phyloP scores from a whole-genome alignment of 495 filamentous ascomycete genomes.

The Staphylotrichum longicolle region DNA sequence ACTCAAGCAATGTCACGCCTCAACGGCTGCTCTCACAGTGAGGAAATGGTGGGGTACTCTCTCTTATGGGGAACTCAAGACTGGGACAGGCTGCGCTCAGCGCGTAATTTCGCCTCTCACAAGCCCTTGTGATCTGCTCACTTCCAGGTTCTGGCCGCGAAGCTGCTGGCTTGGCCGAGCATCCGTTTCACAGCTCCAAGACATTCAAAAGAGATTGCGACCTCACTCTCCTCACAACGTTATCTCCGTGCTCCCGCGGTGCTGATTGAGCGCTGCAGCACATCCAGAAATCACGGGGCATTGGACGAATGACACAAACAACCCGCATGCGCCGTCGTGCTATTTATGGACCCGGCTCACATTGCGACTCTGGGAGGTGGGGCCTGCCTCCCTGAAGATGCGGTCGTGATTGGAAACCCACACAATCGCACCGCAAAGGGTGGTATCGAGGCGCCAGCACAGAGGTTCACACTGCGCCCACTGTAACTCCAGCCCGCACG shows the following conservation, averaged over 20 bases:
- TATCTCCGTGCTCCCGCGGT: background rate
- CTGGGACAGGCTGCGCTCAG: no score
- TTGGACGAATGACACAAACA: background rate
- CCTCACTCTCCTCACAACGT: no score
- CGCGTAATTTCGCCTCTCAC: no score
- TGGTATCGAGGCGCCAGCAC: slow-evolving; percentile 12
- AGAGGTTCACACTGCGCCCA: background rate
- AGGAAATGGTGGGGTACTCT: no score
- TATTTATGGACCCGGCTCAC: slow-evolving; percentile 14
- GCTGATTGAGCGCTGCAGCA: background rate
- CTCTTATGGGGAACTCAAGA: no score
- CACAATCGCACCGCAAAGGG: background rate
- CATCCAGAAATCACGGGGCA: background rate
- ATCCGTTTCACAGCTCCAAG: no score
- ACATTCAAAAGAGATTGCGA: background rate
- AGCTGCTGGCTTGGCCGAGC: no score
- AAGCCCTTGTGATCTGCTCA: no score
- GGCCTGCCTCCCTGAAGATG: background rate
- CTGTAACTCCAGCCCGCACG: background rate
- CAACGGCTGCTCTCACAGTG: no score
- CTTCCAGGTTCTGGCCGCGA: no score
- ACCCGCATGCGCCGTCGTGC: slow-evolving; percentile 4
- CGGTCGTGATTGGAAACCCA: slow-evolving; percentile 5
- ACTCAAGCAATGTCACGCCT: no score
- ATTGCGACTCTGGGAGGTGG: background rate